phyloP scores from a whole-genome alignment of 148 eudicot genomes.

The Pharnaceum exiguum region DNA sequence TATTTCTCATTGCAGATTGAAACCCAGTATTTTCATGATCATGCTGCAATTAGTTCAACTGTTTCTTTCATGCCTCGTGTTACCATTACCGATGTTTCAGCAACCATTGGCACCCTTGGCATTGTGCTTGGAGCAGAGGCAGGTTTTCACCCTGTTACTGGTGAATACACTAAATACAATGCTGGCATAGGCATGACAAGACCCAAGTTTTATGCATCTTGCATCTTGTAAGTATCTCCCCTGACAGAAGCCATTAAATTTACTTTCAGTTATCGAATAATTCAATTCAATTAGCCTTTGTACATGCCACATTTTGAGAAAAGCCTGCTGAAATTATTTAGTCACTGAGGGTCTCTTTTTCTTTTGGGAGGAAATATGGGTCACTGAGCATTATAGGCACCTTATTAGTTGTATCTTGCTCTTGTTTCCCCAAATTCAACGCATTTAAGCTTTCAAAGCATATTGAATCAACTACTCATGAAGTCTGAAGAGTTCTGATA shows the following conservation, averaged over 20 bases:
- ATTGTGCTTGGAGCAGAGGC: constrained; percentile 62
- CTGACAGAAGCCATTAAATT: background rate
- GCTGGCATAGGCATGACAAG: constrained; percentile 58
- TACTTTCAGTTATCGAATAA: too few species aligned
- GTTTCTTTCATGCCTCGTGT: constrained; percentile 63
- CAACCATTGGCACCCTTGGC: constrained; percentile 48
- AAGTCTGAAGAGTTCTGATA: too few species aligned
- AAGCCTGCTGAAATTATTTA: too few species aligned
- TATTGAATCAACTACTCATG: too few species aligned
- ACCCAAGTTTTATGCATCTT: constrained; percentile 48
- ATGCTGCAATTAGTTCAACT: constrained; percentile 65
- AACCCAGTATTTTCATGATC: constrained; percentile 71
- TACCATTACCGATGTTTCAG: constrained; percentile 77
- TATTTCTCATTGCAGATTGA: constrained; percentile 48
- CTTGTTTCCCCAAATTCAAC: too few species aligned
- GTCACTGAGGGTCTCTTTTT: too few species aligned
- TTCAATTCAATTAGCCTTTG: too few species aligned
- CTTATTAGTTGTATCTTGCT: too few species aligned
- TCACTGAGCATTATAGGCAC: too few species aligned
- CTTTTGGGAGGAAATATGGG: too few species aligned
- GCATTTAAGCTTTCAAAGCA: too few species aligned
- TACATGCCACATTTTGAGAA: too few species aligned
- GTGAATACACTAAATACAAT: constrained; percentile 66
- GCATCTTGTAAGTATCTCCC: constrained; percentile 62
- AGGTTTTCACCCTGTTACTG: constrained; percentile 56